phyloP scores from a whole-genome alignment of 805 yeast species.

The Kurtzmaniella cleridarum region DNA sequence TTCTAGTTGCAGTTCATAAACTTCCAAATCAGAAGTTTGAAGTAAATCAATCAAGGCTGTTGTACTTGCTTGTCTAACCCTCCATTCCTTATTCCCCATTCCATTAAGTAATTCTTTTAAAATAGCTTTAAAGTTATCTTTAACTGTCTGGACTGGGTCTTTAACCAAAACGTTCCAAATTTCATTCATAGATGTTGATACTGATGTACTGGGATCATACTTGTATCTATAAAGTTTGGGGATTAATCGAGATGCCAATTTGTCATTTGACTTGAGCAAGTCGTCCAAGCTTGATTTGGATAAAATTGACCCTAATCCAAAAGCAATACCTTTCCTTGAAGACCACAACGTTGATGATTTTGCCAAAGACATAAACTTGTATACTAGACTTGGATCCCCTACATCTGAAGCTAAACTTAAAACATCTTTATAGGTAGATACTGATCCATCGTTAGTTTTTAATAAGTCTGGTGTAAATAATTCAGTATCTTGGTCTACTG shows the following conservation, averaged over 20 bases:
- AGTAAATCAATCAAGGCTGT: slow-evolving; percentile 65
- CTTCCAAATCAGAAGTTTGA: slow-evolving; percentile 51
- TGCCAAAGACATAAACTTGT: slow-evolving; percentile 90
- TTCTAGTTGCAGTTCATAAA: slow-evolving; percentile 48
- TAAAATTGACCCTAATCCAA: slow-evolving; percentile 81
- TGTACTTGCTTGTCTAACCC: slow-evolving; percentile 85
- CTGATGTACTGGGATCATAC: slow-evolving; percentile 76
- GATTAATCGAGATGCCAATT: slow-evolving; percentile 55
- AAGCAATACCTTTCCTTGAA: slow-evolving; percentile 89
- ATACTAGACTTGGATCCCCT: slow-evolving; percentile 91
- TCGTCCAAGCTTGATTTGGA: slow-evolving; percentile 71
- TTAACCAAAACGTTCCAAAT: slow-evolving; percentile 78
- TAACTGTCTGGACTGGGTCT: slow-evolving; percentile 50
- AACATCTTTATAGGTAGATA: slow-evolving; percentile 88
- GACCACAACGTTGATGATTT: slow-evolving; percentile 87
- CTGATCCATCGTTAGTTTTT: slow-evolving; percentile 77
- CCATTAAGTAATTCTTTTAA: slow-evolving; percentile 57
- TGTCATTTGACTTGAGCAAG: slow-evolving; percentile 48
- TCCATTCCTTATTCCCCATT: slow-evolving; percentile 85
- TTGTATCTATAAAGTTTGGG: slow-evolving; percentile 81
- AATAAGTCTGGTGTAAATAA: slow-evolving; percentile 79
- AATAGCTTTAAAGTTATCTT: slow-evolving; percentile 51
- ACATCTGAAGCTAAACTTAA: slow-evolving; percentile 86
- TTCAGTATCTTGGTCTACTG: slow-evolving; percentile 73
- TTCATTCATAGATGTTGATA: slow-evolving; percentile 76